Conservation (phyloP, 768 basidiomycete genomes). For the Tulasnella sp. region DNA sequence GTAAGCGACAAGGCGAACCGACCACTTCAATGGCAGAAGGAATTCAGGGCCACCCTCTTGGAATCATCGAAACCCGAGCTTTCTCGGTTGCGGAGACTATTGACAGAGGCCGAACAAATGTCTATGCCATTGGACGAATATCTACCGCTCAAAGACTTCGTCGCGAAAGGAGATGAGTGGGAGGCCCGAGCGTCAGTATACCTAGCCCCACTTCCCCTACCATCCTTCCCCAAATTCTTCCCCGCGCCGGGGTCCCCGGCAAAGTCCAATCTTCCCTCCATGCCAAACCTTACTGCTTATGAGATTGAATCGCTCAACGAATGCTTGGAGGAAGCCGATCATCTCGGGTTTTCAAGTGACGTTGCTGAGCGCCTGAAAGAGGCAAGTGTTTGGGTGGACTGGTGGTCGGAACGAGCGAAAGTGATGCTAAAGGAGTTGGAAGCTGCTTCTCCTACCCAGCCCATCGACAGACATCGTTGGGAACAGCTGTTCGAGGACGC, state of each 20-base stretch:
- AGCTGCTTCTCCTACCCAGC: constrained; percentile 35
- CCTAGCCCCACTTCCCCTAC: constrained; percentile 12
- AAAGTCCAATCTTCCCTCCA: background rate
- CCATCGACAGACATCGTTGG: constrained; percentile 50
- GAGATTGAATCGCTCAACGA: constrained; percentile 54
- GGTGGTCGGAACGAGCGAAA: constrained; percentile 21
- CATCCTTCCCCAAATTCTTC: constrained; percentile 16
- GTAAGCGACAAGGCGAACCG: constrained; percentile 59
- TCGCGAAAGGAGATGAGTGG: constrained; percentile 62
- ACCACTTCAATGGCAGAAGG: constrained; percentile 62
- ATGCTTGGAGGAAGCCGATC: constrained; percentile 57
- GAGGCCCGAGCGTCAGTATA: background rate
- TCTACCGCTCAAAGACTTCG: constrained; percentile 57
- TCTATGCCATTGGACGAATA: constrained; percentile 62
- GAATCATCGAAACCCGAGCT: constrained; percentile 62
- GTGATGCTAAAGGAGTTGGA: background rate
- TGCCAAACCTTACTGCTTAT: constrained; percentile 28
- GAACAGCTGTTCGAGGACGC: constrained; percentile 55
- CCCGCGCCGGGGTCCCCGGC: constrained; percentile 8
- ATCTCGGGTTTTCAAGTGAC: constrained; percentile 69
- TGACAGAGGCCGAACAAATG: constrained; percentile 82
- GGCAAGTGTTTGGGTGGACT: constrained; percentile 19
- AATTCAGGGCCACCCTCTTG: constrained; percentile 49
- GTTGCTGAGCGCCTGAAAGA: constrained; percentile 33
- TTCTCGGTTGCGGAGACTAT: constrained; percentile 63